Evolutionary conservation across 75 land plant genomes (phyloP).

Genomic region (Pinus albicaulis): DNA sequence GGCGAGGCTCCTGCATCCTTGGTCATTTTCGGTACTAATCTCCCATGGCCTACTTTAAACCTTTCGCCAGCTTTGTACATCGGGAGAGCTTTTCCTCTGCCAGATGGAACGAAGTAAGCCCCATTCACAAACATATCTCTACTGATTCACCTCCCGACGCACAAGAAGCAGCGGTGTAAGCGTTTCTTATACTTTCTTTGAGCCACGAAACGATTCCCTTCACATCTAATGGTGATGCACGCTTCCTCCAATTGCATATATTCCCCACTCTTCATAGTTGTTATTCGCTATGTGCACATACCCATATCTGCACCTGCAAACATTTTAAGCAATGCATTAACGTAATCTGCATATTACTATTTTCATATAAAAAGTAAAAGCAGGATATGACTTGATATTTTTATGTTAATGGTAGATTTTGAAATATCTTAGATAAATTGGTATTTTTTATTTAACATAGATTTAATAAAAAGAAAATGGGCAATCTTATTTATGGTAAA

Average conservation of each 20-base stretch:
- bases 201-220: conserved; percentile 60
- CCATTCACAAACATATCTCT: background rate
- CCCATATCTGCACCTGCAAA: conserved; percentile 52
- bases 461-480: no score
- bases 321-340: background rate
- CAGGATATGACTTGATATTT: no score
- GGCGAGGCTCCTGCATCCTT: background rate
- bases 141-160: background rate
- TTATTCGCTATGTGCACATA: conserved; percentile 69
- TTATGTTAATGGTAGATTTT: no score
- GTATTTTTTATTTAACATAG: no score
- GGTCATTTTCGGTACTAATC: background rate
- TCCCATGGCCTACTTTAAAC: background rate
- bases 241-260: conserved; percentile 81
- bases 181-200: conserved; percentile 15
- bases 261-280: conserved; percentile 50
- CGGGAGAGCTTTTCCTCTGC: background rate
- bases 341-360: no score
- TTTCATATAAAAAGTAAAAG: no score
- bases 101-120: background rate
- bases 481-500: no score
- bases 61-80: no score
- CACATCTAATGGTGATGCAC: conserved; percentile 39
- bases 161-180: conserved; percentile 1
- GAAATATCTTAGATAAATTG: no score